Base-by-base conservation (phyloP, 768 basidiomycete genomes). In the Tylopilus intermedius region DNA sequence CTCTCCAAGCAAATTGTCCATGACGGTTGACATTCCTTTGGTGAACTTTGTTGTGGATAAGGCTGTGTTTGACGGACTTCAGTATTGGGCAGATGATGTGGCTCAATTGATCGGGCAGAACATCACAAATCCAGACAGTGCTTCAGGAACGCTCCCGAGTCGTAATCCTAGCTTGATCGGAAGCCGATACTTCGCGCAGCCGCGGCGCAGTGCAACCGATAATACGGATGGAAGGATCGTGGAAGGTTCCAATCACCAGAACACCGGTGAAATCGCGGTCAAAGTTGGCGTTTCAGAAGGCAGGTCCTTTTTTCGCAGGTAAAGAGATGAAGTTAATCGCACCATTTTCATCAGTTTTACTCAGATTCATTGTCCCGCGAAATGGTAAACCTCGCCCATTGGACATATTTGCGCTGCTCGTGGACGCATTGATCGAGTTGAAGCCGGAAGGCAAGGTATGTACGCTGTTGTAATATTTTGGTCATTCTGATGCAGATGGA, bases 51-150 rank as follows among this genome's bases (percentile, higher is more conserved):
- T 79, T 37, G 59, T 92, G 45, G 75, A 80, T 9, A 95, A 97
- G 66, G 62, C 71, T 5, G 55, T 74, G 2, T 68, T 94, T 8
- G 91, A 97, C 63, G 80, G 81, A 11, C 66, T 98, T 15, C 93
- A 97, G 67, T 86, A 85, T 62, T 90, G 88, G 77, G 85, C 84
- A 7, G 96, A 99, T 63, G 94, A 97, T 63, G 65, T 84, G 26
- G 72, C 83, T n/a, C 90, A 88, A 61, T 77, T 86, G 47, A 60
- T 86, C 4, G 87, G 88, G 47, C 75, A 71, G 14, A 68, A 74
- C 6, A 47, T 57, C 39, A 44, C 51, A 4, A 27, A 46, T 43
- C 56, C 53, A 32, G 67, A 66, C 26, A 58, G 51, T 7, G 66
- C 54, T 35, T 58, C 58, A 15, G 67, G 74, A 52, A 66, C 62